A percentile compares a stretch with the other conserved stretches of the same genome.
Evolutionary conservation across 2,329 filamentous ascomycete species (phyloP).

Genomic region (Colletotrichum ledebouriae): DNA sequence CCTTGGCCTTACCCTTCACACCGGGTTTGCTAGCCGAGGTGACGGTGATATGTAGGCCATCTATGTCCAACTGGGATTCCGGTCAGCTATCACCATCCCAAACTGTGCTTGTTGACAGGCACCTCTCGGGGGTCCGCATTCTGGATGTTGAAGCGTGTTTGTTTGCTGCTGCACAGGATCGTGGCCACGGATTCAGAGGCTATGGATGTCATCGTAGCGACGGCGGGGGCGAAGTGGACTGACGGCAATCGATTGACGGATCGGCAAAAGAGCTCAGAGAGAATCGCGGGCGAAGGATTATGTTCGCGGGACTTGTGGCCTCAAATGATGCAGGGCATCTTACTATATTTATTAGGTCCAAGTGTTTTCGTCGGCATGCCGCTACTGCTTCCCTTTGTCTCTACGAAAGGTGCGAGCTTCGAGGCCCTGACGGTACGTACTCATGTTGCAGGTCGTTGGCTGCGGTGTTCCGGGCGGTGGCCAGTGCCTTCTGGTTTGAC

Average conservation of each 20-base stretch:
- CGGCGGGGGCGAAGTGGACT: constrained; percentile 15
- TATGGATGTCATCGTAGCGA: constrained; percentile 60
- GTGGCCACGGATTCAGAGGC: constrained; percentile 64
- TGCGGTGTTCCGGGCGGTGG: background rate
- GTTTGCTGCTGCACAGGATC: constrained; percentile 74
- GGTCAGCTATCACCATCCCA: background rate
- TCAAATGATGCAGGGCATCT: background rate
- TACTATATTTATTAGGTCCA: background rate
- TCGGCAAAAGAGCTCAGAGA: background rate
- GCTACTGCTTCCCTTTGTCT: too few species aligned
- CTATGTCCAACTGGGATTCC: constrained; percentile 71
- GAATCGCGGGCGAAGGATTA: background rate
- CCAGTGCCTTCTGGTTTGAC: background rate
- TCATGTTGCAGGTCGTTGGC: background rate
- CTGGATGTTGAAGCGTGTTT: constrained; percentile 74
- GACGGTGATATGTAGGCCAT: constrained; percentile 79
- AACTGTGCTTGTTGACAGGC: background rate
- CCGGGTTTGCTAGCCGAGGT: constrained; percentile 59
- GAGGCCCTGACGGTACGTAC: constrained; percentile 8
- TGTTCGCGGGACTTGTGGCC: background rate
- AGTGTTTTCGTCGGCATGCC: too few species aligned
- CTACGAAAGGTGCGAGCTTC: background rate
- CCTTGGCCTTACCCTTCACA: constrained; percentile 65
- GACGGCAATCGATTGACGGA: background rate
- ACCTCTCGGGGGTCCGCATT: constrained; percentile 70